Base-by-base conservation (phyloP, 345 rosid species). In the Salix caprea region DNA sequence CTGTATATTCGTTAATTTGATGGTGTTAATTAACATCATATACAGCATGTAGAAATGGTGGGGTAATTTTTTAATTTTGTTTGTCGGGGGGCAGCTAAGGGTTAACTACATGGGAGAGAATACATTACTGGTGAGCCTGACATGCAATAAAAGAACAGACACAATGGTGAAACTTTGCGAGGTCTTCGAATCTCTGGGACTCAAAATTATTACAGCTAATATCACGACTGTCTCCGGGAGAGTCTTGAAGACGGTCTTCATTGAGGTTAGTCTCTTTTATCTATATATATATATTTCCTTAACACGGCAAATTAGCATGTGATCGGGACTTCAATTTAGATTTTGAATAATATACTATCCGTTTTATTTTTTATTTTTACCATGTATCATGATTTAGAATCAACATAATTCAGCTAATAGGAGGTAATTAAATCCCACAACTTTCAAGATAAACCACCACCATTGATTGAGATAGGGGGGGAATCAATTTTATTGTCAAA, bases 121-220 rank as follows among this genome's bases (percentile, higher is more conserved):
- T 85, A 91, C 83, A 2, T 34, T 91, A 81, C 81, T 91, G 71
- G 97, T 96, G 78, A 93, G 92, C 85, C 79, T 91, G 84, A 91
- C 94, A 50, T 96, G 98, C 65, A 87, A 89, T 69, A 91, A 90
- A 77, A 90, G 88, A 69, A 80, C 89, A 73, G 97, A 93, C 44
- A 96, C 99, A 30, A 92, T 96, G 94, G 94, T 92, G 28, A 93
- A 87, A 76, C 85, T 96, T 2, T 93, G 98, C 46, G 89, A 96
- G 70, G 90, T 89, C 39, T 93, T 96, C 46, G 98, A 93, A 86
- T 82, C 94, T 54, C 78, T 93, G 77, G 88, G 90, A 84, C 89
- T 93, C 73, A 93, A 90, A 77, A 88, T 96, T 64, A 81, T 93
- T 65, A 89, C 96, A 0, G 94, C 94, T 2, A 93, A 87, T 73